These are phyloP conservation scores for Melaleuca quinquenervia DNA, from an alignment of 345 rosid species.

Conservation along the genomic window DNA sequence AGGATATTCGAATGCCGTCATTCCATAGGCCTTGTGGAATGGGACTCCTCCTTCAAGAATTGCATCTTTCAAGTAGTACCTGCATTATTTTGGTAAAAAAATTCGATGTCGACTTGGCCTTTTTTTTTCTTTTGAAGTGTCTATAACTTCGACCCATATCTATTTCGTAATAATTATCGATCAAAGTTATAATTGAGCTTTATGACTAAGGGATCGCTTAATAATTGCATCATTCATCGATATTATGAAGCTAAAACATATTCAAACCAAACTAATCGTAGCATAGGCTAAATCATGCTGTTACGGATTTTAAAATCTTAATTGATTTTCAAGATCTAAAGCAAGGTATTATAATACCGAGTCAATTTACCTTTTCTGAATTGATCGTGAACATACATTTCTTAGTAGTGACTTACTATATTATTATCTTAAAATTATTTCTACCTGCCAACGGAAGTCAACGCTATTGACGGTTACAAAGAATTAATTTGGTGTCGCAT, in stretches of 20 bases:
- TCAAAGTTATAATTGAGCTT: not conserved
- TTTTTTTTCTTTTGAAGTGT: not conserved
- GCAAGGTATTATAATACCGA: not conserved
- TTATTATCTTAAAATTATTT: not conserved
- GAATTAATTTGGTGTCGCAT: not conserved
- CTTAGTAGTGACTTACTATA: not conserved
- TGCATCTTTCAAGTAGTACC: slow-evolving; percentile 6
- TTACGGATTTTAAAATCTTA: not conserved
- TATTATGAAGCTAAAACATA: not conserved
- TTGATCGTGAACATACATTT: not conserved
- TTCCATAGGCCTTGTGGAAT: slow-evolving; percentile 3
- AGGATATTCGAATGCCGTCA: not conserved
- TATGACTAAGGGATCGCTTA: not conserved
- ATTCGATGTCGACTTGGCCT: too few species aligned
- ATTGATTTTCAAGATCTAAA: not conserved
- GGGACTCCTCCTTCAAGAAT: slow-evolving; percentile 7
- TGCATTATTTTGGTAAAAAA: not conserved
- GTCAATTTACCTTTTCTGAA: not conserved
- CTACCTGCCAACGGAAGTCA: not conserved
- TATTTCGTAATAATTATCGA: not conserved
- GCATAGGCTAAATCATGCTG: not conserved
- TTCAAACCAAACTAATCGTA: not conserved
- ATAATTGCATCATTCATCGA: not conserved
- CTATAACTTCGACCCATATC: not conserved
- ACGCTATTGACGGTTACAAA: not conserved